These are phyloP conservation scores for Datisca glomerata DNA, from an alignment of 306 rosid genomes.

Conservation along the genomic window DNA sequence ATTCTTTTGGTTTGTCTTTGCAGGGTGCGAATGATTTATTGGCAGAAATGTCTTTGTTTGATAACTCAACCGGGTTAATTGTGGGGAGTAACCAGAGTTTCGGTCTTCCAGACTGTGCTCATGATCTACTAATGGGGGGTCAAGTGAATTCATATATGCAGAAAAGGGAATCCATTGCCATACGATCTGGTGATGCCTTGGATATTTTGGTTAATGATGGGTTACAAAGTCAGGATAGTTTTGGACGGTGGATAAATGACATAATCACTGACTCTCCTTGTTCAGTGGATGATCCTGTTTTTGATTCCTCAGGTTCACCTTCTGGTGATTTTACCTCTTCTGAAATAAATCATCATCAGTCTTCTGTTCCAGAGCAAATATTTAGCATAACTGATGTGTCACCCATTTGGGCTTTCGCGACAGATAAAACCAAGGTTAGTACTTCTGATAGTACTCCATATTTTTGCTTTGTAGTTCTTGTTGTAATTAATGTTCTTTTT, in stretches of 20 bases:
- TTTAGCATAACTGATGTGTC: constrained; percentile 68
- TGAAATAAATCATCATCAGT: constrained; percentile 31
- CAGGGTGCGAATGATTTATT: constrained; percentile 40
- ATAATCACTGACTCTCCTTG: constrained; percentile 45
- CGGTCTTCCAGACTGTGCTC: constrained; percentile 22
- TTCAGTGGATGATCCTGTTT: constrained; percentile 36
- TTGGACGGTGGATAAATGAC: constrained; percentile 69
- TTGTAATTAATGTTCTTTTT: too few relatives aligned
- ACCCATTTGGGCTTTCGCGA: constrained; percentile 66
- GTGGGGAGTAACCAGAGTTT: constrained; percentile 19
- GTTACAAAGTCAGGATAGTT: constrained; percentile 80
- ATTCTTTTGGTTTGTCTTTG: constrained; percentile 15
- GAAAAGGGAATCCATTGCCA: constrained; percentile 21
- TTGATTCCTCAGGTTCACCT: constrained; percentile 43
- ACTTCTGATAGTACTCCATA: constrained; percentile 4
- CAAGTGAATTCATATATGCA: constrained; percentile 31
- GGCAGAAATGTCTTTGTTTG: constrained; percentile 27
- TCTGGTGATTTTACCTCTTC: constrained; percentile 28
- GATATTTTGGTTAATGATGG: constrained; percentile 26
- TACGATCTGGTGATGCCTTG: constrained; percentile 19
- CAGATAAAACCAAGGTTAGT: constrained; percentile 82
- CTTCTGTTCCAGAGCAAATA: constrained; percentile 50
- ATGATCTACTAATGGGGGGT: constrained; percentile 23
- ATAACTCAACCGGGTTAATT: constrained; percentile 26
- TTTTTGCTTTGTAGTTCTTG: too few relatives aligned